These are phyloP conservation scores for Bolboschoenoplectus hybrid DNA, from an alignment of 202 grass and related monocot genomes.

Conservation along the genomic window DNA sequence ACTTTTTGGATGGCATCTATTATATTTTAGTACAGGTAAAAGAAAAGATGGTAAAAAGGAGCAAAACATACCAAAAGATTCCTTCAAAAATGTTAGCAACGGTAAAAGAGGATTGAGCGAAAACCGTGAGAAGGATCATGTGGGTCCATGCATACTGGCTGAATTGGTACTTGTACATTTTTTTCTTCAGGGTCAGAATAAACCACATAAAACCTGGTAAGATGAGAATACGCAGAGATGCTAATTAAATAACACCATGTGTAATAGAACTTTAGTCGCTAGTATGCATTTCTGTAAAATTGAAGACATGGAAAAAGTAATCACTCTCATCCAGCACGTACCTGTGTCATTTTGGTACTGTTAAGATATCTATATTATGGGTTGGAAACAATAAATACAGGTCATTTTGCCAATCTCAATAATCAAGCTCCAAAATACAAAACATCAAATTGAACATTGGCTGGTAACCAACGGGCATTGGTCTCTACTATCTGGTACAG, in stretches of 20 bases:
- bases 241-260: conserved; percentile 27
- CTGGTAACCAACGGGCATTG: background rate
- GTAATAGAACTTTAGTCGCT: background rate
- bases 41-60: background rate
- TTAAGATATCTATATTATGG: background rate
- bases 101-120: conserved; percentile 84
- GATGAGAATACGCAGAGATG: conserved; percentile 23
- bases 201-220: conserved; percentile 88
- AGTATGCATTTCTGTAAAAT: background rate
- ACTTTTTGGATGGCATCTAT: background rate
- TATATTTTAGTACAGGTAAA: conserved; percentile 10
- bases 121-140: conserved; percentile 90
- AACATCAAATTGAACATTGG: background rate
- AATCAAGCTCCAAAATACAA: background rate
- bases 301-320: background rate
- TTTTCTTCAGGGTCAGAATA: conserved; percentile 93
- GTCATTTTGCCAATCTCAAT: background rate
- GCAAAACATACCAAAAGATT: conserved; percentile 73
- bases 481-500: background rate
- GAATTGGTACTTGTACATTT: conserved; percentile 90
- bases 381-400: background rate
- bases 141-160: conserved; percentile 96
- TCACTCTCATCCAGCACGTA: background rate
- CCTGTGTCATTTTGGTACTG: background rate
- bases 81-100: conserved; percentile 94